phyloP scores from a whole-genome alignment of 208 protist species.

The Naegleria gruberi region DNA sequence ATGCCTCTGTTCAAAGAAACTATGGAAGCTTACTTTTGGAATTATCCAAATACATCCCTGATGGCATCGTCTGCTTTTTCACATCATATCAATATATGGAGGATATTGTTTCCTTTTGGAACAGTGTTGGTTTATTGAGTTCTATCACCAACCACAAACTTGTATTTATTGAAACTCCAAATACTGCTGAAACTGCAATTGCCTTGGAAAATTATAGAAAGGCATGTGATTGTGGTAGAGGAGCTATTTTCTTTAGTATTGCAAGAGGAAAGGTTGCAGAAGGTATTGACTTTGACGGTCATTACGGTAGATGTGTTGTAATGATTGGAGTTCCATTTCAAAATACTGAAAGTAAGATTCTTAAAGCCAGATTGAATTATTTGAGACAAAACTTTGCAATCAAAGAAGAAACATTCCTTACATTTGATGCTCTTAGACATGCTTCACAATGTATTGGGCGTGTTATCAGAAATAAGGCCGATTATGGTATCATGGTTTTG shows the following conservation, averaged over 20 bases:
- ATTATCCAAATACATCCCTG: constrained; percentile 84
- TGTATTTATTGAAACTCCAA: constrained; percentile 96
- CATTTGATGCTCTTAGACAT: constrained; percentile 95
- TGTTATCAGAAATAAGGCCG: constrained; percentile 96
- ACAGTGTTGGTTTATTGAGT: constrained; percentile 76
- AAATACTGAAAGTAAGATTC: constrained; percentile 57
- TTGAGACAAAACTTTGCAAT: constrained; percentile 89
- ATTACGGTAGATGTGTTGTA: constrained; percentile 89
- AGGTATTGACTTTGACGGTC: constrained; percentile 96
- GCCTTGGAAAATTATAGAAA: constrained; percentile 92
- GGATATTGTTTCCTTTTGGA: constrained; percentile 80
- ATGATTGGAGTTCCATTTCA: constrained; percentile 96
- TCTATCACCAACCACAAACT: constrained; percentile 88
- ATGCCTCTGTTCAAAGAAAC: constrained; percentile 82
- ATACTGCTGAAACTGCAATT: constrained; percentile 88
- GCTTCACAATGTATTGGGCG: constrained; percentile 98
- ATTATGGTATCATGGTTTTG: constrained; percentile 98
- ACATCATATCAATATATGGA: constrained; percentile 44
- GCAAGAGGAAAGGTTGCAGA: constrained; percentile 93
- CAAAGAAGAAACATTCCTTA: constrained; percentile 91
- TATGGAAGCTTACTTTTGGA: constrained; percentile 90
- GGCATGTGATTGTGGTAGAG: constrained; percentile 93
- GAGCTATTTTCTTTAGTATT: constrained; percentile 96
- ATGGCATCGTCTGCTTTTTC: constrained; percentile 74
- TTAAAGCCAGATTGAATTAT: constrained; percentile 90